These are phyloP conservation scores for Ustilago loliicola DNA, from an alignment of 1,284 basidiomycete species.

Conservation along the genomic window DNA sequence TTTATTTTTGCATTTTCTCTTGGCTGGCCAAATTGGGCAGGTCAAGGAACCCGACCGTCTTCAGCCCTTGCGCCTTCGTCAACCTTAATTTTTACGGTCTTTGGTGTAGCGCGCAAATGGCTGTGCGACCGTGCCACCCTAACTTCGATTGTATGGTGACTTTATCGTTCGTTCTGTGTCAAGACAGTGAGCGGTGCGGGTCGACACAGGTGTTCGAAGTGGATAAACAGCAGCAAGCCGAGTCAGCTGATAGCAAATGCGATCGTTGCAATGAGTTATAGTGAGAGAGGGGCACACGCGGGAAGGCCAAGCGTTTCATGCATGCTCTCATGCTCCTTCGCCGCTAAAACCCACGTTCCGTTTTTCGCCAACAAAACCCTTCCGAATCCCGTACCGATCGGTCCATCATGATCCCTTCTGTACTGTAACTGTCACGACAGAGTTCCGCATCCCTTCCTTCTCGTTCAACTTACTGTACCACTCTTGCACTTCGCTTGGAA, in stretches of 20 bases:
- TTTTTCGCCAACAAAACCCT: not conserved
- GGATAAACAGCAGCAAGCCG: not conserved
- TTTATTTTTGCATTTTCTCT: not conserved
- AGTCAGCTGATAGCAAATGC: not conserved
- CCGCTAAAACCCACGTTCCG: not conserved
- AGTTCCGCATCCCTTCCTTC: not conserved
- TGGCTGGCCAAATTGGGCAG: conserved; percentile 10
- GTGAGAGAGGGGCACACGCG: not conserved
- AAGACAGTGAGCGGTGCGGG: not conserved
- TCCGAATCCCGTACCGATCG: not conserved
- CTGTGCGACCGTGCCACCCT: not conserved
- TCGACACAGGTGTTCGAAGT: no score
- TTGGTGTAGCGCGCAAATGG: not conserved
- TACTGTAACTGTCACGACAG: not conserved
- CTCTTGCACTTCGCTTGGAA: not conserved
- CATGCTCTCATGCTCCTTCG: conserved; percentile 7
- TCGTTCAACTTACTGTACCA: not conserved
- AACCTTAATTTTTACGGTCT: not conserved
- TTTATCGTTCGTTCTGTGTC: no score
- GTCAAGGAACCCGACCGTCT: conserved; percentile 4
- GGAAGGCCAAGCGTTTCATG: conserved; percentile 10
- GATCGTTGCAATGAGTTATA: not conserved
- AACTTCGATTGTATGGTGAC: not conserved
- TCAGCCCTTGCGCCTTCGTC: not conserved
- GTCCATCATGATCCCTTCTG: not conserved